phyloP scores from a whole-genome alignment of 1,284 basidiomycete genomes.

The Xerocomus nothofagi region DNA sequence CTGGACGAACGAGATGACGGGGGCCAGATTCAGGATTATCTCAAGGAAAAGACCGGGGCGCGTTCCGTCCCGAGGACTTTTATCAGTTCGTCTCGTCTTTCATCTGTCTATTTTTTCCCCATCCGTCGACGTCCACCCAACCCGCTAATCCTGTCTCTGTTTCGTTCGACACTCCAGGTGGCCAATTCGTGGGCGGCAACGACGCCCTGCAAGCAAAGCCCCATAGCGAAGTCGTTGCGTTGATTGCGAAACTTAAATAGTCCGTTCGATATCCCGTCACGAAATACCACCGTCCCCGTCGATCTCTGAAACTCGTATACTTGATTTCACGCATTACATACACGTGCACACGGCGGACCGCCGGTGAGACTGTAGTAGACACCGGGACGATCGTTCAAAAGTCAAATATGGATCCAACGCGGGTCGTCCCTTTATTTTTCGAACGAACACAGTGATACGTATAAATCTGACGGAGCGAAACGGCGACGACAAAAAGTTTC shows the following conservation, averaged over 20 bases:
- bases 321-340: too few species aligned
- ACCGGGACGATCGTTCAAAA: too few species aligned
- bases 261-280: not conserved
- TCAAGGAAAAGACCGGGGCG: constrained; percentile 19
- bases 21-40: constrained; percentile 26
- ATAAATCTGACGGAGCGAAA: not conserved
- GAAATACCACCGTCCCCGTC: too few species aligned
- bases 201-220: constrained; percentile 14
- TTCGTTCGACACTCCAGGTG: constrained; percentile 11
- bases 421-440: too few species aligned
- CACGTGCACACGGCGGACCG: too few species aligned
- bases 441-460: too few species aligned
- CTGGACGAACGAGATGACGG: constrained; percentile 22
- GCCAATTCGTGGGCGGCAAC: constrained; percentile 27
- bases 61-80: constrained; percentile 32
- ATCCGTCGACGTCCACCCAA: fast-evolving
- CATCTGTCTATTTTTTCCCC: not conserved
- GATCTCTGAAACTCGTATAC: too few species aligned
- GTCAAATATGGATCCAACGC: too few species aligned
- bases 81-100: constrained; percentile 19
- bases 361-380: constrained; percentile 3
- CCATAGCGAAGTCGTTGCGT: constrained; percentile 1
- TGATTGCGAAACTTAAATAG: constrained; percentile 17
- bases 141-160: not conserved
- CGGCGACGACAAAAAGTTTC: too few species aligned